Percentiles rank a stretch among this genome's conserved stretches.
Conservation (phyloP, 2,329 filamentous ascomycete genomes). For the Diaporthe sp. region DNA sequence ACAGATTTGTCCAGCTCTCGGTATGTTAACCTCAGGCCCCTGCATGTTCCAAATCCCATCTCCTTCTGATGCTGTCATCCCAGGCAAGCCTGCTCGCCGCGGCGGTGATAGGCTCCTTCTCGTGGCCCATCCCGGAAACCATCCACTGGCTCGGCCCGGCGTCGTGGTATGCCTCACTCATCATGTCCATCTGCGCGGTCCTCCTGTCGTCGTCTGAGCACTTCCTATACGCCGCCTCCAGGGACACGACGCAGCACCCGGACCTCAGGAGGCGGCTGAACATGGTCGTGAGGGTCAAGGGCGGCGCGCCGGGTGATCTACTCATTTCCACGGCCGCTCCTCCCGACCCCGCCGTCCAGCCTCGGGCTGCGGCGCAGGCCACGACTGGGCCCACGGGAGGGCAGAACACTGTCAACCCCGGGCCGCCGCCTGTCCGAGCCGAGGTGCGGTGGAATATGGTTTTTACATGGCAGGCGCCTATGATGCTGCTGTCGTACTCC, state of each 20-base stretch:
- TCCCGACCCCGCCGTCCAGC: not conserved
- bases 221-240: constrained; percentile 47
- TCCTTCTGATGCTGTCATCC: not conserved
- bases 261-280: constrained; percentile 36
- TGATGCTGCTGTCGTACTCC: constrained; percentile 48
- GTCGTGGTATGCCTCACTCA: constrained; percentile 46
- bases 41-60: not conserved
- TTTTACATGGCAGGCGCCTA: constrained; percentile 49
- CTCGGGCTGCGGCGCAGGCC: not conserved
- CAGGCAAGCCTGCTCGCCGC: constrained; percentile 46
- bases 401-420: not conserved
- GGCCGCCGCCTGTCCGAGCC: constrained; percentile 21
- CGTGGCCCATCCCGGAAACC: constrained; percentile 43
- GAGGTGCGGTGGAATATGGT: constrained; percentile 49
- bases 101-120: constrained; percentile 48
- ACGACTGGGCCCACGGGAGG: not conserved
- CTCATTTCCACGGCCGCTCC: not conserved
- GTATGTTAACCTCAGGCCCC: not conserved
- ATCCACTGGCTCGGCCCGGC: constrained; percentile 46
- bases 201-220: constrained; percentile 47
- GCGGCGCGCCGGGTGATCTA: not conserved
- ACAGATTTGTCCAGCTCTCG: constrained; percentile 15
- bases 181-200: constrained; percentile 47
- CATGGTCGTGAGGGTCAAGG: constrained; percentile 4
- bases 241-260: constrained; percentile 39